A percentile compares a stretch with the other conserved stretches of the same genome.
Conservation (phyloP, 2,329 filamentous ascomycete species). For the Trematosphaeria pertusa region DNA sequence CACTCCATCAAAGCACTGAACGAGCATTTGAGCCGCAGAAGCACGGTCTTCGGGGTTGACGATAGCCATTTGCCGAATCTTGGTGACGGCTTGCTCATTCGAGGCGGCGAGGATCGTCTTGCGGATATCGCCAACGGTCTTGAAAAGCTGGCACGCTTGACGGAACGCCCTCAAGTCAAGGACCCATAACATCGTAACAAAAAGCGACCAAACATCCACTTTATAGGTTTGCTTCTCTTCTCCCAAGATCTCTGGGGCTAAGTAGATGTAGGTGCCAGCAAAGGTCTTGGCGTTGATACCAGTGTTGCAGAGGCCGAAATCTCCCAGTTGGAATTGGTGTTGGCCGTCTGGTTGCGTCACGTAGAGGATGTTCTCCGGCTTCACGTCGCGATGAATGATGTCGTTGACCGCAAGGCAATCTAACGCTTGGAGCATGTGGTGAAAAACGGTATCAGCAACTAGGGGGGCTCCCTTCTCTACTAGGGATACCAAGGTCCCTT, state of each 20-base stretch:
- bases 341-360: slow-evolving; percentile 3
- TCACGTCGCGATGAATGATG: slow-evolving; percentile 30
- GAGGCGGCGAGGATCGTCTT: neutral
- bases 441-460: neutral
- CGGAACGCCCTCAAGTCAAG: slow-evolving; percentile 5
- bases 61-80: slow-evolving; percentile 9
- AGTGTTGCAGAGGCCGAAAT: slow-evolving; percentile 26
- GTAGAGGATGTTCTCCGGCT: slow-evolving; percentile 31
- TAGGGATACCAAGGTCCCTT: slow-evolving; percentile 4
- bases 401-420: slow-evolving; percentile 20
- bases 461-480: neutral
- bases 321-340: slow-evolving; percentile 24
- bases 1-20: too few species aligned
- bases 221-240: slow-evolving; percentile 18
- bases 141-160: neutral
- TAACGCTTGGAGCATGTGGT: slow-evolving; percentile 27
- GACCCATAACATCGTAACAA: slow-evolving; percentile 24
- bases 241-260: slow-evolving; percentile 21
- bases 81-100: neutral
- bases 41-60: too few species aligned
- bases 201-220: slow-evolving; percentile 28
- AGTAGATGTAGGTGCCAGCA: slow-evolving; percentile 16
- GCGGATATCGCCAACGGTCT: neutral
- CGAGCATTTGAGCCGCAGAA: too few species aligned
- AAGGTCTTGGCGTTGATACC: slow-evolving; percentile 4